Evolutionary conservation across 1,284 basidiomycete genomes (phyloP).

Genomic region (Trichosporon coremiiforme): DNA sequence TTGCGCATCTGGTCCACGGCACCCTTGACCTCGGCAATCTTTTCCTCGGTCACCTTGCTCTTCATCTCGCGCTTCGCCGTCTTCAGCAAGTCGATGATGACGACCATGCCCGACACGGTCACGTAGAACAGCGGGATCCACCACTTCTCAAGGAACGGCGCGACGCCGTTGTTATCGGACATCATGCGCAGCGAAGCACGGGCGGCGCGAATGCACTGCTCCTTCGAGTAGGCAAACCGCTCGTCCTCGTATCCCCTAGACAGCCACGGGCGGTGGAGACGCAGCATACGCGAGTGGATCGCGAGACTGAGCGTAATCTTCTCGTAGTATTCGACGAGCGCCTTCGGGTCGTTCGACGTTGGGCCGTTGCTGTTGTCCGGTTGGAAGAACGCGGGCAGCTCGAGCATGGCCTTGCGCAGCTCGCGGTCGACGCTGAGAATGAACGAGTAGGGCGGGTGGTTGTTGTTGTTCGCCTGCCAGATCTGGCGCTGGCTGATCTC

Average conservation of each 20-base stretch:
- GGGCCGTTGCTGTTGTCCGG: constrained; percentile 41
- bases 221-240: constrained; percentile 55
- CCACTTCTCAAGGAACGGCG: constrained; percentile 57
- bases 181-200: constrained; percentile 56
- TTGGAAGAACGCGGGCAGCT: constrained; percentile 56
- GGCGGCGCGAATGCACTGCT: constrained; percentile 57
- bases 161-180: constrained; percentile 48
- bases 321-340: constrained; percentile 56
- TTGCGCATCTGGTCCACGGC: constrained; percentile 52
- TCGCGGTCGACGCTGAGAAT: constrained; percentile 53
- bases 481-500: constrained; percentile 56
- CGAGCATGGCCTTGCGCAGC: constrained; percentile 55
- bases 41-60: constrained; percentile 47
- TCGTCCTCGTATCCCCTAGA: constrained; percentile 54
- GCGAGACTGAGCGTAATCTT: constrained; percentile 56
- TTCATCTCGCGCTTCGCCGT: constrained; percentile 49
- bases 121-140: constrained; percentile 56
- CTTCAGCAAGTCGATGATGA: constrained; percentile 56
- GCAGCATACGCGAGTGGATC: constrained; percentile 55
- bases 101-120: constrained; percentile 54
- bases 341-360: constrained; percentile 45
- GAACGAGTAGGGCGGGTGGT: constrained; percentile 56
- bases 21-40: constrained; percentile 52
- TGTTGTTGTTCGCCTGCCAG: constrained; percentile 56
- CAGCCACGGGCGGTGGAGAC: constrained; percentile 55